Evolutionary conservation across 257 asterid species (phyloP).

Genomic region (Przewalskia tangutica): DNA sequence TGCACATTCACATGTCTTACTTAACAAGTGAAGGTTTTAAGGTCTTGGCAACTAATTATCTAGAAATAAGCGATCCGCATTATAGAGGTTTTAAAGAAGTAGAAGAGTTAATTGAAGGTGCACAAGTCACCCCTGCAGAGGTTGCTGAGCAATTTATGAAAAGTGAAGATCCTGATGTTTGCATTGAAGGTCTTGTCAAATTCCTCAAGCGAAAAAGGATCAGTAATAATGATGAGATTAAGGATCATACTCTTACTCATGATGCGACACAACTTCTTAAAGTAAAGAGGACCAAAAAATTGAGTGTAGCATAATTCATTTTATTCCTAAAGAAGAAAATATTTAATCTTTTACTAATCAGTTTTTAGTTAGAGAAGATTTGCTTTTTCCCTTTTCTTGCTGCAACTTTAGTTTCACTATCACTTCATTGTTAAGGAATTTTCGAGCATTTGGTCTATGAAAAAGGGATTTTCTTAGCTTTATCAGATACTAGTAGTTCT

Average conservation of each 20-base stretch:
- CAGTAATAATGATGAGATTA: neutral
- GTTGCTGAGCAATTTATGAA: slow-evolving; percentile 74
- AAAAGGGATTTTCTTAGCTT: too few species aligned
- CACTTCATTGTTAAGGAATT: too few species aligned
- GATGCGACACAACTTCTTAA: neutral
- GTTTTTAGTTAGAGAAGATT: neutral
- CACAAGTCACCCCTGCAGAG: slow-evolving; percentile 57
- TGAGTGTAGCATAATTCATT: neutral
- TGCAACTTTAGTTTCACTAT: too few species aligned
- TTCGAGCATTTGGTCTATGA: too few species aligned
- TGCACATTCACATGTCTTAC: slow-evolving; percentile 72
- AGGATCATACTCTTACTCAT: neutral
- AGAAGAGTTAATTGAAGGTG: slow-evolving; percentile 22
- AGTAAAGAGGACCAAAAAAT: neutral
- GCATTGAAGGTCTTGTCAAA: slow-evolving; percentile 28
- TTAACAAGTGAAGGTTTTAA: slow-evolving; percentile 47
- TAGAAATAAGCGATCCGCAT: slow-evolving; percentile 9
- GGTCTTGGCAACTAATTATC: slow-evolving; percentile 45
- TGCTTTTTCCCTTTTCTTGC: too few species aligned
- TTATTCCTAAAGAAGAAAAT: neutral
- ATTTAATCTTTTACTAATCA: neutral
- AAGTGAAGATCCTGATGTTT: slow-evolving; percentile 42
- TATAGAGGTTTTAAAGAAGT: slow-evolving; percentile 29
- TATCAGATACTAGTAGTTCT: too few species aligned
- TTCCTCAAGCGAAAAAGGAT: slow-evolving; percentile 33